phyloP scores from a whole-genome alignment of 176 grass and related monocot species.

The Oryza officinalis region DNA sequence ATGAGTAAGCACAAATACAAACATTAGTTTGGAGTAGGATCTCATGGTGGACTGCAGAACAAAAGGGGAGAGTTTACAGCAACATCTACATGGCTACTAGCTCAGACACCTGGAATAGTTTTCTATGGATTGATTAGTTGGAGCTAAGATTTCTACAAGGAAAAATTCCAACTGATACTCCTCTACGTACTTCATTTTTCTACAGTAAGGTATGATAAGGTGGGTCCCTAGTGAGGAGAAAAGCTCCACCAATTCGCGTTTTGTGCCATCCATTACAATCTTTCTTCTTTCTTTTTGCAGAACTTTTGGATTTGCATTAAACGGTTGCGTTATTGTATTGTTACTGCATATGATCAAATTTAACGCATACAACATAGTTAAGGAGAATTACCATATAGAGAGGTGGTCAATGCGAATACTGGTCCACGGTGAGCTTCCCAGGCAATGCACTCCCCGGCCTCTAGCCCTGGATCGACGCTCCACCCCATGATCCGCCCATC shows the following conservation, averaged over 20 bases:
- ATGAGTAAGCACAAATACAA: not conserved
- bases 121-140: not conserved
- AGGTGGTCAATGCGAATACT: slow-evolving; percentile 58
- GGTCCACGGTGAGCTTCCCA: slow-evolving; percentile 68
- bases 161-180: not conserved
- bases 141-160: not conserved
- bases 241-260: too few relatives aligned
- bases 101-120: not conserved
- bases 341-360: too few relatives aligned
- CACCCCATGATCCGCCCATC: slow-evolving; percentile 68
- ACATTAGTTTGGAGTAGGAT: not conserved
- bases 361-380: not conserved
- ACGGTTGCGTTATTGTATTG: too few relatives aligned
- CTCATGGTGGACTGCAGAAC: not conserved
- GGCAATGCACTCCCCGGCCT: slow-evolving; percentile 42
- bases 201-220: not conserved
- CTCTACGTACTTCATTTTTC: not conserved
- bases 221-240: too few relatives aligned
- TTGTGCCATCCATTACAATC: too few relatives aligned
- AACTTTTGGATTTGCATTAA: too few relatives aligned
- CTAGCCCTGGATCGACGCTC: slow-evolving; percentile 33
- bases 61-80: not conserved
- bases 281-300: too few relatives aligned
- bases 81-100: not conserved
- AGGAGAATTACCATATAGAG: slow-evolving; percentile 62